phyloP scores from a whole-genome alignment of 1,284 basidiomycete genomes.

The Agaricales sp. region DNA sequence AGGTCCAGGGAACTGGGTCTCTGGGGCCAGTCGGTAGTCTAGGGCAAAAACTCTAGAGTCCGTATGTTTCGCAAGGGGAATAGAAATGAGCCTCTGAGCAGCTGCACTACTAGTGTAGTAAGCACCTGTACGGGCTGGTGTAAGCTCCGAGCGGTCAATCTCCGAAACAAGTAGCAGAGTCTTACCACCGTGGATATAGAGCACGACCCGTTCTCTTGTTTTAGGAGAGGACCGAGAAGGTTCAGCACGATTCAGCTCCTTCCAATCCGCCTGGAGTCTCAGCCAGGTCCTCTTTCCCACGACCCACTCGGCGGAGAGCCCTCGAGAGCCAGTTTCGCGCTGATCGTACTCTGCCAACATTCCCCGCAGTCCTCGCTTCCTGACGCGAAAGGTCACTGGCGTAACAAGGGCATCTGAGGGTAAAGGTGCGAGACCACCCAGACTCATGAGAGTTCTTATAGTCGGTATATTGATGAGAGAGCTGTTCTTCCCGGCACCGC shows the following conservation, averaged over 20 bases:
- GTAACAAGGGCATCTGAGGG: conserved; percentile 94
- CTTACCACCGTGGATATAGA: conserved; percentile 90
- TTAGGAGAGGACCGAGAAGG: conserved; percentile 14
- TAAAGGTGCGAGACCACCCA: conserved; percentile 78
- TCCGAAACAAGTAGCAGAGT: conserved; percentile 4
- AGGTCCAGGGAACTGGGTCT: conserved; percentile 89
- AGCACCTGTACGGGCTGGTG: conserved; percentile 45
- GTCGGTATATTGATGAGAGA: conserved; percentile 77
- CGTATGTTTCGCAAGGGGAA: conserved; percentile 84
- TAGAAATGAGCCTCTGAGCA: conserved; percentile 88
- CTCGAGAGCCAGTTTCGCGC: conserved; percentile 63
- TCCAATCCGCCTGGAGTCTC: conserved; percentile 79
- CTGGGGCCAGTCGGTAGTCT: conserved; percentile 94
- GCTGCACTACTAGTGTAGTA: conserved; percentile 93
- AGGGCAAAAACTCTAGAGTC: conserved; percentile 95
- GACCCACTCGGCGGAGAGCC: conserved; percentile 94
- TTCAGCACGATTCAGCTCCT: conserved; percentile 17
- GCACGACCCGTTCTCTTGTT: conserved; percentile 72
- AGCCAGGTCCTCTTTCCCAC: conserved; percentile 89
- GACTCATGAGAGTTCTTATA: conserved; percentile 72
- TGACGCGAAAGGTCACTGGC: conserved; percentile 87
- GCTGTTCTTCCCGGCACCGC: conserved; percentile 77
- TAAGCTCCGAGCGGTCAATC: conserved; percentile 1
- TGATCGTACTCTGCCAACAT: conserved; percentile 71
- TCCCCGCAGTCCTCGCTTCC: conserved; percentile 61